Conservation (phyloP, 108 stramenopile species). For the Fistulifera solaris region DNA sequence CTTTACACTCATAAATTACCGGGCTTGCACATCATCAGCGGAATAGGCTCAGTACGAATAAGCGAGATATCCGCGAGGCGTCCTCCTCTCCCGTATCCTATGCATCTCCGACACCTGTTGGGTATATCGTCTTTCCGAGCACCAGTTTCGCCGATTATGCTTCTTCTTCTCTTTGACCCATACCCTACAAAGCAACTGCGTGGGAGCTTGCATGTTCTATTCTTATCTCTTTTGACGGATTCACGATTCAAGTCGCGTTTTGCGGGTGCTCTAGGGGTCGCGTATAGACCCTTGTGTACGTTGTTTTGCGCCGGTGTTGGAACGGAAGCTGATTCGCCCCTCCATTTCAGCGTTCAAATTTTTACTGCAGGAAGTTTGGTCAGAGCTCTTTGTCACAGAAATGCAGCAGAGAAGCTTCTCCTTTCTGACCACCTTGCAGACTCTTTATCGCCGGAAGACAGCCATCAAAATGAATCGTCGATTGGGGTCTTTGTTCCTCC, state of each 20-base stretch:
- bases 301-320: slow-evolving; percentile 86
- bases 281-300: slow-evolving; percentile 70
- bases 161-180: slow-evolving; percentile 76
- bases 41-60: slow-evolving; percentile 38
- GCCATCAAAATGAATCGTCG: slow-evolving; percentile 18
- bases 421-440: slow-evolving; percentile 40
- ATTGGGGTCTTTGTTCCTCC: slow-evolving; percentile 64
- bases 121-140: slow-evolving; percentile 70
- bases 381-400: slow-evolving; percentile 61
- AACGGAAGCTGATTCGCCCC: slow-evolving; percentile 74
- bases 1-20: slow-evolving; percentile 64
- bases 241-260: slow-evolving; percentile 76
- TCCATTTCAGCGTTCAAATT: slow-evolving; percentile 85
- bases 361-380: slow-evolving; percentile 86
- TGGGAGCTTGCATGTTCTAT: slow-evolving; percentile 58
- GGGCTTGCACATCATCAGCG: slow-evolving; percentile 68
- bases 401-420: slow-evolving; percentile 58
- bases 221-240: slow-evolving; percentile 71
- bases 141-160: slow-evolving; percentile 57
- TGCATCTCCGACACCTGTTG: slow-evolving; percentile 48
- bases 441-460: slow-evolving; percentile 6
- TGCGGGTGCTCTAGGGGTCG: slow-evolving; percentile 80
- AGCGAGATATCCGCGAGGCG: slow-evolving; percentile 14
- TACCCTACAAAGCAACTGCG: slow-evolving; percentile 81
- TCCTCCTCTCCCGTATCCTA: slow-evolving; percentile 35